Evolutionary conservation across 805 yeast species (phyloP).

Genomic region (Candida ovalis): DNA sequence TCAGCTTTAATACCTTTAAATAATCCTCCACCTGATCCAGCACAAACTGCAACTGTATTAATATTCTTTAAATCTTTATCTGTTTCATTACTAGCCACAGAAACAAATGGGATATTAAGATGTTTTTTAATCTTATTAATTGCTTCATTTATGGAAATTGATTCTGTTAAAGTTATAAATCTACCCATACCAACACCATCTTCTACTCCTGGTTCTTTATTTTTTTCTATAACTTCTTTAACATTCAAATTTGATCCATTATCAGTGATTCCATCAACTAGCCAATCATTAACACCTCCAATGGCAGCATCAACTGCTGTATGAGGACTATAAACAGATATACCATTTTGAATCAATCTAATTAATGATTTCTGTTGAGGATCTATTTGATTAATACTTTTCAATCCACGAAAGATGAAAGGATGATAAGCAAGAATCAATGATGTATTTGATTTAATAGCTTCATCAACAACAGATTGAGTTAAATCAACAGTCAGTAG

Average conservation of each 20-base stretch:
- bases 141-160: constrained; percentile 41
- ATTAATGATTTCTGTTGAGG: constrained; percentile 82
- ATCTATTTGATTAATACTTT: constrained; percentile 55
- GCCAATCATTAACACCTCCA: constrained; percentile 95
- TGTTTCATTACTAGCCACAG: constrained; percentile 46
- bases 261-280: constrained; percentile 52
- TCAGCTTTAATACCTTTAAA: constrained; percentile 62
- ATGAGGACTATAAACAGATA: constrained; percentile 92
- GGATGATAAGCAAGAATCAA: constrained; percentile 89
- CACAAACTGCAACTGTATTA: constrained; percentile 75
- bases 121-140: constrained; percentile 50
- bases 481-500: constrained; percentile 86
- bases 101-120: constrained; percentile 53
- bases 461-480: constrained; percentile 79
- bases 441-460: constrained; percentile 50
- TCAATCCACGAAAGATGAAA: constrained; percentile 85
- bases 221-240: constrained; percentile 42
- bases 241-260: constrained; percentile 8
- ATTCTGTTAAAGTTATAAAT: constrained; percentile 43
- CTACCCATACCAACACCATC: constrained; percentile 82
- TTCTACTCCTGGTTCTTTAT: constrained; percentile 25
- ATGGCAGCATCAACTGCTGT: constrained; percentile 91
- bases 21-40: constrained; percentile 89
- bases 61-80: constrained; percentile 34
- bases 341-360: constrained; percentile 66